phyloP scores from a whole-genome alignment of 371 early-diverging fungal species.

The Chytridiales sp. region DNA sequence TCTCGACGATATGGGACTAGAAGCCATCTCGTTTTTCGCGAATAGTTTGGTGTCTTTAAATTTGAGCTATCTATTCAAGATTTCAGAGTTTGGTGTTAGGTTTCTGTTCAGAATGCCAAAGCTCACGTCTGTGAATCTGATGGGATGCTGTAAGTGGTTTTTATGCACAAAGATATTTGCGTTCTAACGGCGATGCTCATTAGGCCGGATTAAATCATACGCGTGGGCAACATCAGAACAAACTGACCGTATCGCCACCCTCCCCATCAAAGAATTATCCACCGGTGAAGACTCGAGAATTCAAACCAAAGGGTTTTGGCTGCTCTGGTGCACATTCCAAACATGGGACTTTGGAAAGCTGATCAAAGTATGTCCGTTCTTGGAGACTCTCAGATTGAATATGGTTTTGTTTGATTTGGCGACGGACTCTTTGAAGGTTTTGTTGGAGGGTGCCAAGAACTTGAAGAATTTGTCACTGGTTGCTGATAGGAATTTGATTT shows the following conservation, averaged over 20 bases:
- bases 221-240: slow-evolving; percentile 38
- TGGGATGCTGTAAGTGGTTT: slow-evolving; percentile 41
- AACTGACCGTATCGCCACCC: slow-evolving; percentile 3
- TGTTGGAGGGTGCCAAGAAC: slow-evolving; percentile 24
- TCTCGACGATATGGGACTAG: slow-evolving; percentile 39
- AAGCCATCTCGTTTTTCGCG: slow-evolving; percentile 30
- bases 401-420: slow-evolving; percentile 44
- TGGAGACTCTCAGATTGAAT: slow-evolving; percentile 44
- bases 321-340: slow-evolving; percentile 45
- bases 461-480: slow-evolving; percentile 38
- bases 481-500: slow-evolving; percentile 32
- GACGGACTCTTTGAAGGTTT: slow-evolving; percentile 23
- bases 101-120: slow-evolving; percentile 34
- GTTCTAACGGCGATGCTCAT: not conserved
- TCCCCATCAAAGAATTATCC: slow-evolving; percentile 33
- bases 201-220: slow-evolving; percentile 43
- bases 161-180: not conserved
- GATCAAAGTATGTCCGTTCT: slow-evolving; percentile 33
- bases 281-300: slow-evolving; percentile 46
- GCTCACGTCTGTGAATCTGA: slow-evolving; percentile 32
- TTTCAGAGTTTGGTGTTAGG: slow-evolving; percentile 40
- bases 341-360: slow-evolving; percentile 31
- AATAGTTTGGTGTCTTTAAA: slow-evolving; percentile 34
- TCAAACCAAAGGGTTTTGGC: slow-evolving; percentile 45
- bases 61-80: slow-evolving; percentile 38